Conservation (phyloP, 768 basidiomycete genomes). For the Auricularia sp. region DNA sequence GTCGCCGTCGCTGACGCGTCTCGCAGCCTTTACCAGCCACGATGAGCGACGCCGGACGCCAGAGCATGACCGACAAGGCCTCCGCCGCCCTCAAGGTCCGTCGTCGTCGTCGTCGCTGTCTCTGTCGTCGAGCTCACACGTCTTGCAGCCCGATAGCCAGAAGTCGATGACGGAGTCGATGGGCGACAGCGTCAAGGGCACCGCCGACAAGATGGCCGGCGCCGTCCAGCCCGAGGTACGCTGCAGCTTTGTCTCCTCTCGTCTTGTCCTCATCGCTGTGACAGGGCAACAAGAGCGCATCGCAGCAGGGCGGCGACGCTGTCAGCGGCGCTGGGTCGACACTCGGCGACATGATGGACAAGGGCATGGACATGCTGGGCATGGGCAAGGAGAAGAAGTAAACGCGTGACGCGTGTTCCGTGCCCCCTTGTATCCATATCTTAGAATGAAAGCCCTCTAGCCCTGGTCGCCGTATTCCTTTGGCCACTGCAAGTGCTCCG, state of each 20-base stretch:
- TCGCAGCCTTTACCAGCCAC: background rate
- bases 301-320: background rate
- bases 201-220: conserved; percentile 39
- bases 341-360: background rate
- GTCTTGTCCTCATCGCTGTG: background rate
- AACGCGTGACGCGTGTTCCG: background rate
- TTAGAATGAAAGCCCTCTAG: too few species aligned
- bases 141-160: conserved; percentile 26
- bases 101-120: conserved; percentile 29
- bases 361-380: background rate
- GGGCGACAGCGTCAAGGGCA: conserved; percentile 38
- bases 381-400: background rate
- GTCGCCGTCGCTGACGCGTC: too few species aligned
- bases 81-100: conserved; percentile 33
- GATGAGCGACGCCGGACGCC: conserved; percentile 50
- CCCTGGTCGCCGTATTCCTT: too few species aligned
- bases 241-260: background rate
- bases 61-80: conserved; percentile 52
- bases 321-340: background rate
- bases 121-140: conserved; percentile 31
- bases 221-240: conserved; percentile 31
- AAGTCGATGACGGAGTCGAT: conserved; percentile 42
- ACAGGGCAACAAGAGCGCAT: background rate
- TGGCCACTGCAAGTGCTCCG: too few species aligned
- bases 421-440: too few species aligned